phyloP scores from a whole-genome alignment of 176 grass and related monocot genomes.

The Otatea glauca region DNA sequence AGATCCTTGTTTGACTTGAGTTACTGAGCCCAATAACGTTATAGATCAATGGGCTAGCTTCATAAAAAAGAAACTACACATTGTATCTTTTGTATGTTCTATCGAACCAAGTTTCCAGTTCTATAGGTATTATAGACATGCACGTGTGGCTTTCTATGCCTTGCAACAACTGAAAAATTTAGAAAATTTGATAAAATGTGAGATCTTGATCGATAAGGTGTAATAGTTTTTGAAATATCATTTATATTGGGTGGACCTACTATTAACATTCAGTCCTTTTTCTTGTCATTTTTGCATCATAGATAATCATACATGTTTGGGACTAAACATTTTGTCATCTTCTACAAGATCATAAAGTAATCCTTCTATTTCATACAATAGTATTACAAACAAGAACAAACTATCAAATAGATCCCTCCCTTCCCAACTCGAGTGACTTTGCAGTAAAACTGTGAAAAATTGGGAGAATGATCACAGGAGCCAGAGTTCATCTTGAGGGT shows the following conservation, averaged over 20 bases:
- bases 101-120: background rate
- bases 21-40: background rate
- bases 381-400: background rate
- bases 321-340: background rate
- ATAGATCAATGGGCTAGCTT: background rate
- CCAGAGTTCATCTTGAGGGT: background rate
- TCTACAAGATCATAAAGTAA: background rate
- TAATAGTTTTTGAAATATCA: background rate
- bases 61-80: background rate
- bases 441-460: background rate
- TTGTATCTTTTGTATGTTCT: background rate
- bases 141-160: background rate
- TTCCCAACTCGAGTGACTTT: background rate
- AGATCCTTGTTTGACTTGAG: background rate
- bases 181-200: background rate
- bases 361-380: background rate
- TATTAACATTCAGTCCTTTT: background rate
- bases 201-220: background rate
- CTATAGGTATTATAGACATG: conserved; percentile 13
- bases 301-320: background rate
- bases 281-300: background rate
- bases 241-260: background rate
- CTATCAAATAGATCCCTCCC: background rate
- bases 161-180: conserved; percentile 1
- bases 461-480: background rate